phyloP scores from a whole-genome alignment of 495 filamentous ascomycete genomes.

The Saxophila tyrrhenica region DNA sequence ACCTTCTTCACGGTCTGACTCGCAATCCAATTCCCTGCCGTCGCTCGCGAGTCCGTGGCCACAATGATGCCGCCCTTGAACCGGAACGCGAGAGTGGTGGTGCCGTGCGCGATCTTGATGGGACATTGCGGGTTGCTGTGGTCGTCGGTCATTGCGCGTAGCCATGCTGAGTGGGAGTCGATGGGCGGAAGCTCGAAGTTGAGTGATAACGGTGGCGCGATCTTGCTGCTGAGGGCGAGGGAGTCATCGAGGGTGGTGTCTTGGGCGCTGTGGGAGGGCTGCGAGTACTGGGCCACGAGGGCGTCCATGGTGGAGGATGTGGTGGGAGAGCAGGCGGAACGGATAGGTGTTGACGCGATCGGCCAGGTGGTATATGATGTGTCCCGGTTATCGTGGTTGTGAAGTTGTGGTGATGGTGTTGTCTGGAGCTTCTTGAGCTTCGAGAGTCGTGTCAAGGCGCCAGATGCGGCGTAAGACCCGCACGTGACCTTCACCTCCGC shows the following conservation, averaged over 20 bases:
- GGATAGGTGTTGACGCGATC: neutral
- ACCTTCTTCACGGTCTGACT: conserved; percentile 99
- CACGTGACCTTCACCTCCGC: no score
- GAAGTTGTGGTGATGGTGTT: neutral
- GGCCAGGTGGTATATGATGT: neutral
- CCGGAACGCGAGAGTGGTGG: conserved; percentile 93
- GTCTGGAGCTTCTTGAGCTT: neutral
- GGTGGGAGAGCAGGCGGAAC: neutral
- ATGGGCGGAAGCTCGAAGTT: conserved; percentile 93
- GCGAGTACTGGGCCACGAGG: conserved; percentile 80
- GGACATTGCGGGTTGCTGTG: conserved; percentile 89
- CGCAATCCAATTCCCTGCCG: conserved; percentile 96
- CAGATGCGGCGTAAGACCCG: no score
- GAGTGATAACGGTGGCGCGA: conserved; percentile 62
- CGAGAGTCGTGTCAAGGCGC: neutral
- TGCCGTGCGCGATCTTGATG: conserved; percentile 98
- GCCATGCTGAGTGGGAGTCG: conserved; percentile 70
- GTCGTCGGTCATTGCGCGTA: conserved; percentile 95
- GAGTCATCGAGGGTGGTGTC: conserved; percentile 52
- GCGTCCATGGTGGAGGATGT: conserved; percentile 61
- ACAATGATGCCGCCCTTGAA: conserved; percentile 98
- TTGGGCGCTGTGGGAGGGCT: conserved; percentile 59
- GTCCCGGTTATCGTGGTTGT: neutral
- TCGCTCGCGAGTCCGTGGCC: conserved; percentile 90
- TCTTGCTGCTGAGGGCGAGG: conserved; percentile 57